phyloP scores from a whole-genome alignment of 257 asterid species.

The Ocimum tenuiflorum region DNA sequence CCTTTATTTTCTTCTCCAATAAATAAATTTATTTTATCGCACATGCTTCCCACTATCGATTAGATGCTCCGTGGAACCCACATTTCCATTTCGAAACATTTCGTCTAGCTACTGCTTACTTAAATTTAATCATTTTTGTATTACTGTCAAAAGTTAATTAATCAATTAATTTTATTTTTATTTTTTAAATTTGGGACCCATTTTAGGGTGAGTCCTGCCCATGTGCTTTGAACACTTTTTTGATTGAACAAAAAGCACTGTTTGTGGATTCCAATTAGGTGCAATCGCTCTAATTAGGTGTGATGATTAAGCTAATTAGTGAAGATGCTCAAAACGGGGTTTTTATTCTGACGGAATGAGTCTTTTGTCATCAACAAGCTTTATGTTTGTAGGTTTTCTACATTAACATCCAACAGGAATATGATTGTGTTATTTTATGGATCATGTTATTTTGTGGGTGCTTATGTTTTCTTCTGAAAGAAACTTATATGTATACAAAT shows the following conservation, averaged over 20 bases:
- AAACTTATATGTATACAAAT: no score
- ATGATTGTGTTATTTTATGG: not conserved
- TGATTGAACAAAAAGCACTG: conserved; percentile 21
- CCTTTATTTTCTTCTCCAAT: no score
- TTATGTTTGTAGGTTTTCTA: conserved; percentile 3
- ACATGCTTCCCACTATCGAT: conserved; percentile 40
- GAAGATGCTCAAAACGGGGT: conserved; percentile 23
- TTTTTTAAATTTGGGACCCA: conserved; percentile 28
- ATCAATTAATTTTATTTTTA: no score
- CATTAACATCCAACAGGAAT: not conserved
- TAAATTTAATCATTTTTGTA: conserved; percentile 25
- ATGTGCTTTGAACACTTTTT: conserved; percentile 38
- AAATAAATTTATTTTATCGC: not conserved
- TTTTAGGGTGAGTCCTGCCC: conserved; percentile 28
- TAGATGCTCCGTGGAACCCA: conserved; percentile 32
- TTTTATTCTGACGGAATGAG: not conserved
- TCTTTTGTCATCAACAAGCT: conserved; percentile 34
- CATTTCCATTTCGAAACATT: conserved; percentile 15
- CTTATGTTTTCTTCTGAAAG: no score
- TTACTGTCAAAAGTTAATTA: conserved; percentile 18
- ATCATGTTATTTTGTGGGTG: no score
- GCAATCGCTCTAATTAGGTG: conserved; percentile 30
- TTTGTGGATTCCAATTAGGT: conserved; percentile 36
- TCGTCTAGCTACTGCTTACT: conserved; percentile 19
- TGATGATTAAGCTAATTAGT: conserved; percentile 33